Conservation (phyloP, 495 filamentous ascomycete genomes). For the Aspergillus ostianus region DNA sequence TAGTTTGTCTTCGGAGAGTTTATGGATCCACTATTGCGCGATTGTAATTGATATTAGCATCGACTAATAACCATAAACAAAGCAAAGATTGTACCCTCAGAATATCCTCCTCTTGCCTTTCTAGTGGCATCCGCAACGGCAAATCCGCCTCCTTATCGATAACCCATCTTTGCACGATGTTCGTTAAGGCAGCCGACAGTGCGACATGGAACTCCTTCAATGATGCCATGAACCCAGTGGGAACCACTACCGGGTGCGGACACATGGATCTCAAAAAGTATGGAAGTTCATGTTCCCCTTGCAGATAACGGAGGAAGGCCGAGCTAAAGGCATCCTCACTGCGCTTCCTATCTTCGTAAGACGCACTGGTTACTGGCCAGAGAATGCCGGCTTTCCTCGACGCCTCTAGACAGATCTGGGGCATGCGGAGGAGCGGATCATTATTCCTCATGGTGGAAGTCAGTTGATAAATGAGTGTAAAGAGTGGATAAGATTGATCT, state of each 20-base stretch:
- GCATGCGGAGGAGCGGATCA: neutral
- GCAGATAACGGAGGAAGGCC: neutral
- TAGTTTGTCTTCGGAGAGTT: neutral
- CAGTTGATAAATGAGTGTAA: no score
- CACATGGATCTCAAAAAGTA: conserved; percentile 4
- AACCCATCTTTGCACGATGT: conserved; percentile 11
- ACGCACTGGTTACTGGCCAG: neutral
- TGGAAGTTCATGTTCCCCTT: neutral
- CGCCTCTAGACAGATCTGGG: conserved; percentile 7
- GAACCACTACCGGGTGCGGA: conserved; percentile 4
- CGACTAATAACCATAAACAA: no score
- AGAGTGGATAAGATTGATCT: no score
- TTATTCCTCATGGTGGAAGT: neutral
- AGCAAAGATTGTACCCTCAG: neutral
- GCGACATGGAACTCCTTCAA: conserved; percentile 8
- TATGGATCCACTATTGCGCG: conserved; percentile 7
- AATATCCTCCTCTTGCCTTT: conserved; percentile 2
- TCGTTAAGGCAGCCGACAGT: conserved; percentile 5
- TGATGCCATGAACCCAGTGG: neutral
- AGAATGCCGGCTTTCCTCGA: neutral
- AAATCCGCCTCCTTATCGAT: conserved; percentile 1
- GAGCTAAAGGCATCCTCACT: neutral
- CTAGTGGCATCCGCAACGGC: conserved; percentile 6
- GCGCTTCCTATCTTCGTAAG: neutral
- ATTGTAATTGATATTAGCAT: no score